Conservation (phyloP, 2,329 filamentous ascomycete species). For the Aspergillus sp. region DNA sequence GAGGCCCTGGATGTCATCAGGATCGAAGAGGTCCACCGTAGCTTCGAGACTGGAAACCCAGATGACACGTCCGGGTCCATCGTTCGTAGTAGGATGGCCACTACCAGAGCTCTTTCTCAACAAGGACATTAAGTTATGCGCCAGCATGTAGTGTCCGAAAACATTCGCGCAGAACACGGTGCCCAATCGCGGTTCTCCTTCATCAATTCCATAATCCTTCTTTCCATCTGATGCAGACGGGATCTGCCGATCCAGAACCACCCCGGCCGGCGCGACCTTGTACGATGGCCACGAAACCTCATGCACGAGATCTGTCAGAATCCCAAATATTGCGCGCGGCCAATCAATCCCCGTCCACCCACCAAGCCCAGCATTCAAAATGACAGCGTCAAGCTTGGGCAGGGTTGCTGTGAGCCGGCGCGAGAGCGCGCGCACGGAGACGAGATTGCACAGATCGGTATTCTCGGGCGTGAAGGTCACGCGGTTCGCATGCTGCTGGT, state of each 20-base stretch:
- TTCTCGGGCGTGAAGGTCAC: slow-evolving; percentile 49
- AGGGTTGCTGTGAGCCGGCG: slow-evolving; percentile 44
- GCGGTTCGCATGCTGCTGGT: slow-evolving; percentile 33
- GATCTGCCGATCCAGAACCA: slow-evolving; percentile 48
- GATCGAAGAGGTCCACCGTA: slow-evolving; percentile 47
- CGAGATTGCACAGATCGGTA: slow-evolving; percentile 50
- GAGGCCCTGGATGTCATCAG: slow-evolving; percentile 70
- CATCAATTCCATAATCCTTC: background rate
- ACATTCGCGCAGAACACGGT: slow-evolving; percentile 85
- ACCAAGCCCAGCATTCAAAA: slow-evolving; percentile 84
- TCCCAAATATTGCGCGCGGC: slow-evolving; percentile 47
- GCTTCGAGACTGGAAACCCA: slow-evolving; percentile 84
- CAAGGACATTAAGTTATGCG: slow-evolving; percentile 69
- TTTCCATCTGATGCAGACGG: slow-evolving; percentile 30
- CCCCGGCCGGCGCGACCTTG: slow-evolving; percentile 57
- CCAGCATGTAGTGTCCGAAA: slow-evolving; percentile 89
- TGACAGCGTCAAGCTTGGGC: slow-evolving; percentile 65
- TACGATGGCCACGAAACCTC: slow-evolving; percentile 67
- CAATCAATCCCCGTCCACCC: slow-evolving; percentile 77
- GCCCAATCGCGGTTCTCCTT: slow-evolving; percentile 53
- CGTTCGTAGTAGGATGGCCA: slow-evolving; percentile 13
- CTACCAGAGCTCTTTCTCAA: slow-evolving; percentile 44
- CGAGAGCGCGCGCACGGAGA: slow-evolving; percentile 48
- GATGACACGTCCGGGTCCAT: slow-evolving; percentile 58
- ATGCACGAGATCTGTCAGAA: slow-evolving; percentile 57